Evolutionary conservation across 2,329 filamentous ascomycete genomes (phyloP).

Genomic region (Dactylonectria estremocensis): DNA sequence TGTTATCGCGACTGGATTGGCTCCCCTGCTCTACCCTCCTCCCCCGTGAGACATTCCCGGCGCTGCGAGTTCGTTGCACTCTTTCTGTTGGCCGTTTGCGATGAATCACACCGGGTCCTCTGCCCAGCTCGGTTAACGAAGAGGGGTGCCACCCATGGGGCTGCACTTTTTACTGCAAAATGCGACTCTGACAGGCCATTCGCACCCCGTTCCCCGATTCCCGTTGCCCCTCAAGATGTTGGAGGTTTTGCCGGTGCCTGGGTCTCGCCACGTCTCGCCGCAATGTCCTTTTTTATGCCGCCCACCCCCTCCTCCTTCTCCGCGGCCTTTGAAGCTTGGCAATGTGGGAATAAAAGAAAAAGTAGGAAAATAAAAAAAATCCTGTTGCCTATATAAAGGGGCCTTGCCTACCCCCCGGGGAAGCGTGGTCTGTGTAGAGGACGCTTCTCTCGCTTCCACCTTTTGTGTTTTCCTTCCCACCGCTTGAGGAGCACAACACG

Average conservation of each 20-base stretch:
- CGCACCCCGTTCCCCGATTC: conserved; percentile 21
- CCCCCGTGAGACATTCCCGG: neutral
- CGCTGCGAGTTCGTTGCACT: conserved; percentile 11
- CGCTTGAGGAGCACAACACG: conserved; percentile 9
- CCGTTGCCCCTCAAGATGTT: neutral
- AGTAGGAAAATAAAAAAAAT: conserved; percentile 3
- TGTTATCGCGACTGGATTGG: conserved; percentile 39
- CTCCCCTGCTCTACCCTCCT: neutral
- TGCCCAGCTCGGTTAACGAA: conserved; percentile 29
- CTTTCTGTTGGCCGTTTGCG: conserved; percentile 30
- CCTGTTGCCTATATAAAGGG: conserved; percentile 28
- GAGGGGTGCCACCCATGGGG: conserved; percentile 13
- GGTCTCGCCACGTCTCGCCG: neutral
- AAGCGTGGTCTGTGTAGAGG: neutral
- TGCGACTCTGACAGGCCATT: conserved; percentile 24
- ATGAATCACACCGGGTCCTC: conserved; percentile 43
- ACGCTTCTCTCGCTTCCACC: neutral
- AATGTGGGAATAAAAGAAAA: neutral
- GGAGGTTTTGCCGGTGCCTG: neutral
- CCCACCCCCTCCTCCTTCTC: conserved; percentile 15
- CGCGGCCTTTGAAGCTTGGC: conserved; percentile 22
- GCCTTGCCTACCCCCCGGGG: neutral
- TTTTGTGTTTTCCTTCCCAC: neutral
- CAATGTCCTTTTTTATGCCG: conserved; percentile 10
- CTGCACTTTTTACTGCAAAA: conserved; percentile 21